These are phyloP conservation scores for Ascomycota sp. DNA, from an alignment of 2,329 filamentous ascomycete species.

Conservation along the genomic window DNA sequence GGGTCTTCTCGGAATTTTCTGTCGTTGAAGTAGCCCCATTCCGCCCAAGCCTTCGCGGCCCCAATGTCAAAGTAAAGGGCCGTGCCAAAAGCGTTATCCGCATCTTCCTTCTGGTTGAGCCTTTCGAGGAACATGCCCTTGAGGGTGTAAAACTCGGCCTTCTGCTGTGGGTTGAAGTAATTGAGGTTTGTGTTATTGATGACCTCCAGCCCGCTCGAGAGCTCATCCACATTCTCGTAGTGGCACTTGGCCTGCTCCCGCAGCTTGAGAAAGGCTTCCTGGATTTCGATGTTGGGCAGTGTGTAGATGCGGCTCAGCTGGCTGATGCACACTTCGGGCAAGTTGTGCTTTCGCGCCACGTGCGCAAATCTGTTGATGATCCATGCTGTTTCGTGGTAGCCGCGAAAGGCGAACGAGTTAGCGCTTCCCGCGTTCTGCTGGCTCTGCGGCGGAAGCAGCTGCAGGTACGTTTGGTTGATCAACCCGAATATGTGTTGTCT, in stretches of 20 bases:
- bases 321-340: conserved; percentile 92
- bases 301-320: conserved; percentile 97
- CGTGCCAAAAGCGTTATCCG: conserved; percentile 83
- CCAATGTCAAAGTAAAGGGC: conserved; percentile 92
- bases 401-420: conserved; percentile 77
- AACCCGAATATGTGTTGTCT: conserved; percentile 95
- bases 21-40: conserved; percentile 98
- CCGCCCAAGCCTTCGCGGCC: conserved; percentile 92
- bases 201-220: conserved; percentile 83
- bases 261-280: conserved; percentile 94
- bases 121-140: conserved; percentile 99
- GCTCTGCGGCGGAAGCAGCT: conserved; percentile 58
- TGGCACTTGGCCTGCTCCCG: conserved; percentile 98
- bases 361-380: conserved; percentile 99
- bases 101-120: conserved; percentile 73
- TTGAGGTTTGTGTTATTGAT: conserved; percentile 99
- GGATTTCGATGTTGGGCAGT: conserved; percentile 96
- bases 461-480: conserved; percentile 86
- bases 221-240: conserved; percentile 85
- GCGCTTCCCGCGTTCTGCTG: conserved; percentile 63
- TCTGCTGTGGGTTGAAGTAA: conserved; percentile 90
- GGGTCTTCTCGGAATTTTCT: conserved; percentile 87
- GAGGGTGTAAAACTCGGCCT: conserved; percentile 95
- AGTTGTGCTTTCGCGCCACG: conserved; percentile 87
- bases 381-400: conserved; percentile 97